Base-by-base conservation (phyloP, 2,329 filamentous ascomycete genomes). In the Hymenoscyphus linearis region DNA sequence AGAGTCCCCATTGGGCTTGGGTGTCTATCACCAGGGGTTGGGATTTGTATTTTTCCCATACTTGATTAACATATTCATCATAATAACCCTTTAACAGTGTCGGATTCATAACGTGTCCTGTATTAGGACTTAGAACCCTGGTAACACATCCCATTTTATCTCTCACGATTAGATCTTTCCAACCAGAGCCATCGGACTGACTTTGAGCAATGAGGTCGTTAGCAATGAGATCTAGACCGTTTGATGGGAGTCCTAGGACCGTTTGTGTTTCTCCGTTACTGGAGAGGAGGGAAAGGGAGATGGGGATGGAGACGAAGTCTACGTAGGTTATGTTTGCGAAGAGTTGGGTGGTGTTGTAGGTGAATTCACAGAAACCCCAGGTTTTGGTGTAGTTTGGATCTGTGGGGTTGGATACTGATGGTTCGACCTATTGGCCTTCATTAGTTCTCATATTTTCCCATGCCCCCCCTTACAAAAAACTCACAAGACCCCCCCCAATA, bases 291-390 rank as follows among this genome's bases (percentile, higher is more conserved):
- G 78, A 77, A 64, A 86, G 73, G 1, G 82, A 80, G 57, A 88
- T 80, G n/a, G 87, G 86, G 66, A 88, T 72, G 67, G 78, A 77
- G 64, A 91, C 82, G 74, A 93, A 93, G 76, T 93, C 89, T 58
- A 93, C 90, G 71, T 88, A 87, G 64, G 80, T 85, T 68, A 93
- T 86, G 67, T 89, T 89, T 67, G 83, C 85, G 70, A 84, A 90
- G 4, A 89, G 74, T 72, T 88, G 79, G 35, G 72, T 69, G 37
- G 74, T 68, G 73, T 88, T 88, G 74, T 82, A 88, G 16, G 86
- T 88, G 68, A 89, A 86, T 74, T 90, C 87, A 75, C 81, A 85
- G 70, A 90, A 90, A 31, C 80, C 82, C 87, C 87, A 90, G 62
- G 79, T 75, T 53, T 82, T 75, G 37, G 81, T 76, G 70, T 85